These are phyloP conservation scores for Pholiota conissans DNA, from an alignment of 768 basidiomycete species.

Conservation along the genomic window DNA sequence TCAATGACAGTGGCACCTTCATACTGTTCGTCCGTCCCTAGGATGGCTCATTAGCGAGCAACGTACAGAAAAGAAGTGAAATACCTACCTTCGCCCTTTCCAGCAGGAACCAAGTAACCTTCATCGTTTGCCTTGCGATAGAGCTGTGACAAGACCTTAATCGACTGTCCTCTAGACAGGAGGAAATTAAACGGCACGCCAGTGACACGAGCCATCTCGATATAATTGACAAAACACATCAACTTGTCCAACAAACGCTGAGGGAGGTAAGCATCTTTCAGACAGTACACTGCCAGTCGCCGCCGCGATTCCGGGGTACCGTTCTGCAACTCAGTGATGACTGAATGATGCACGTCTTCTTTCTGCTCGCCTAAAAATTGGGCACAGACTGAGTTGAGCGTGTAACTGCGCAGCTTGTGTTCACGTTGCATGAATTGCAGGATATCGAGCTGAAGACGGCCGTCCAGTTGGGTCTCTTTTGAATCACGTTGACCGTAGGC, in stretches of 20 bases:
- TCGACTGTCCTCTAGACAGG: constrained; percentile 92
- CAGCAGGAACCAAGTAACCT: constrained; percentile 84
- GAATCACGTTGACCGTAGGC: constrained; percentile 97
- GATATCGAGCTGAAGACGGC: constrained; percentile 92
- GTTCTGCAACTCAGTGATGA: constrained; percentile 97
- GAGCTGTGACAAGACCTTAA: constrained; percentile 96
- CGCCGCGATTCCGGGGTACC: constrained; percentile 92
- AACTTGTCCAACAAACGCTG: constrained; percentile 95
- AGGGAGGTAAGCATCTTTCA: constrained; percentile 99
- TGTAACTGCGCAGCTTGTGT: constrained; percentile 95
- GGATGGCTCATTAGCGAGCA: neutral
- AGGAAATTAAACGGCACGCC: constrained; percentile 99
- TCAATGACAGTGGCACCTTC: constrained; percentile 99
- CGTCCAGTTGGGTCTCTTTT: constrained; percentile 88
- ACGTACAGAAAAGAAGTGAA: neutral
- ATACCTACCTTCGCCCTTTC: constrained; percentile 76
- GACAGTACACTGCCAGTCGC: constrained; percentile 93
- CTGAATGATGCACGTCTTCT: constrained; percentile 98
- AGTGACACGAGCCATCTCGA: constrained; percentile 99
- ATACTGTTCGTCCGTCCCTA: constrained; percentile 93
- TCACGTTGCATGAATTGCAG: constrained; percentile 99
- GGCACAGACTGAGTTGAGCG: constrained; percentile 96
- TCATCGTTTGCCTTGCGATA: constrained; percentile 91
- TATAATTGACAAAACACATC: constrained; percentile 99
- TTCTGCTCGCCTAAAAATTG: constrained; percentile 99